Evolutionary conservation across 2,329 filamentous ascomycete genomes (phyloP).

Genomic region (Exophiala lecanii-corni): DNA sequence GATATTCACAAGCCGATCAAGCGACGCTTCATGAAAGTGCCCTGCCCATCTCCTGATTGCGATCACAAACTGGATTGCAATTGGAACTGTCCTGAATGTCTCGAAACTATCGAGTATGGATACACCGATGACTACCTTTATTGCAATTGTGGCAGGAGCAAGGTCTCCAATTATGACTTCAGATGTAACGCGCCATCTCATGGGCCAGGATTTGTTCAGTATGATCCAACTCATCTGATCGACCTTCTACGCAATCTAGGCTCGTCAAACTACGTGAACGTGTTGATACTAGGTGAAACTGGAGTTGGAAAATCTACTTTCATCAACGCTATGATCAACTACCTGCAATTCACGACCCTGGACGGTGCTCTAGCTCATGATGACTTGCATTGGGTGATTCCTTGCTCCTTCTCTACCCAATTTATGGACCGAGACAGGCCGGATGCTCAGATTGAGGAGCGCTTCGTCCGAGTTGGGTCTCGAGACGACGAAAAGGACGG

Average conservation of each 20-base stretch:
- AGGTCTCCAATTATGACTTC: constrained; percentile 30
- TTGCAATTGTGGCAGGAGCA: constrained; percentile 36
- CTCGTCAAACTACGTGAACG: constrained; percentile 35
- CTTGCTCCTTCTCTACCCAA: constrained; percentile 38
- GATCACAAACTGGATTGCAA: constrained; percentile 10
- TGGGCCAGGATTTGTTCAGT: constrained; percentile 22
- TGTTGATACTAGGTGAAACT: constrained; percentile 47
- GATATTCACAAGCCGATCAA: constrained; percentile 27
- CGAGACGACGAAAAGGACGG: constrained; percentile 33
- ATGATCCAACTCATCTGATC: constrained; percentile 21
- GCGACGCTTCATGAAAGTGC: constrained; percentile 29
- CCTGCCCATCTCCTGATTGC: constrained; percentile 32
- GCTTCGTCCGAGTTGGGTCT: constrained; percentile 30
- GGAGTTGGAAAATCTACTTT: constrained; percentile 49
- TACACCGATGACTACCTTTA: constrained; percentile 32
- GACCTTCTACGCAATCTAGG: constrained; percentile 25
- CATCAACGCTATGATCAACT: constrained; percentile 48
- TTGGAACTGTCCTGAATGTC: constrained; percentile 30
- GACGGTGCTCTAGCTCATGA: constrained; percentile 35
- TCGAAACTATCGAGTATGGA: constrained; percentile 29
- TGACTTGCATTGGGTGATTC: constrained; percentile 35
- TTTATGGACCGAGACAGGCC: constrained; percentile 27
- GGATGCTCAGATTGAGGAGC: constrained; percentile 27
- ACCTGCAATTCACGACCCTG: constrained; percentile 35
- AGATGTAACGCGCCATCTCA: constrained; percentile 31